A percentile compares a stretch with the other conserved stretches of the same genome.
phyloP scores from a whole-genome alignment of 2,329 filamentous ascomycete species.

The Triangularia verruculosa region DNA sequence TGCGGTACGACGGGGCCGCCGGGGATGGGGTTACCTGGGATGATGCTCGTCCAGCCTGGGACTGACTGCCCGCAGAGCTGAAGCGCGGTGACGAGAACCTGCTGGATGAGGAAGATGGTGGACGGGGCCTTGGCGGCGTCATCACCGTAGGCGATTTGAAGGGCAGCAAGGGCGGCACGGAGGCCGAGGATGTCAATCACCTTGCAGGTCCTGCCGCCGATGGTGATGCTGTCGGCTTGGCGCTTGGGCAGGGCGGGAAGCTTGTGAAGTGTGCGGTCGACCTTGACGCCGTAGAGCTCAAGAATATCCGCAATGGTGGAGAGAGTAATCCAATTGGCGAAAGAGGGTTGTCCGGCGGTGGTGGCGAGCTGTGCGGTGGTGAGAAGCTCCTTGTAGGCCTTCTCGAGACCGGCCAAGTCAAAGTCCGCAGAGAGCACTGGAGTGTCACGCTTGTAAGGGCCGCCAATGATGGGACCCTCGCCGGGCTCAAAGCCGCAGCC shows the following conservation, averaged over 20 bases:
- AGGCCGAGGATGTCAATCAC: constrained; percentile 26
- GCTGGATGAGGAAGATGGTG: constrained; percentile 30
- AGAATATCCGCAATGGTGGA: constrained; percentile 25
- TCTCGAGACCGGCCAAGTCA: constrained; percentile 25
- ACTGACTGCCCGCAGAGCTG: constrained; percentile 26
- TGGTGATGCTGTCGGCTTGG: constrained; percentile 20
- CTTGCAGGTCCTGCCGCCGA: constrained; percentile 23
- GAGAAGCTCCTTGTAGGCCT: constrained; percentile 21
- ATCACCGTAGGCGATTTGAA: constrained; percentile 26
- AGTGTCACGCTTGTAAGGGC: constrained; percentile 26
- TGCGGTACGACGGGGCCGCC: constrained; percentile 34
- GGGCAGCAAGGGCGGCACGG: constrained; percentile 24
- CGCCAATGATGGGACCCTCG: background rate
- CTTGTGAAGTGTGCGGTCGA: constrained; percentile 16
- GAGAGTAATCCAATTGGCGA: constrained; percentile 25
- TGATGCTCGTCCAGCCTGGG: constrained; percentile 26
- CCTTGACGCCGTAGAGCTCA: constrained; percentile 20
- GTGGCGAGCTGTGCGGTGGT: constrained; percentile 9
- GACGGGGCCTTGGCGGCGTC: constrained; percentile 20
- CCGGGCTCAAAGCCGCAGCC: constrained; percentile 33
- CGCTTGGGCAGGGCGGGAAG: constrained; percentile 14
- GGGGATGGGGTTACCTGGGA: constrained; percentile 29
- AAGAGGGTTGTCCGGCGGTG: constrained; percentile 14
- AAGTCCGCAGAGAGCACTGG: constrained; percentile 17
- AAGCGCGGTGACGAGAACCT: constrained; percentile 28